Conservation (phyloP, 2,329 filamentous ascomycete genomes). For the Epichloe sp. region DNA sequence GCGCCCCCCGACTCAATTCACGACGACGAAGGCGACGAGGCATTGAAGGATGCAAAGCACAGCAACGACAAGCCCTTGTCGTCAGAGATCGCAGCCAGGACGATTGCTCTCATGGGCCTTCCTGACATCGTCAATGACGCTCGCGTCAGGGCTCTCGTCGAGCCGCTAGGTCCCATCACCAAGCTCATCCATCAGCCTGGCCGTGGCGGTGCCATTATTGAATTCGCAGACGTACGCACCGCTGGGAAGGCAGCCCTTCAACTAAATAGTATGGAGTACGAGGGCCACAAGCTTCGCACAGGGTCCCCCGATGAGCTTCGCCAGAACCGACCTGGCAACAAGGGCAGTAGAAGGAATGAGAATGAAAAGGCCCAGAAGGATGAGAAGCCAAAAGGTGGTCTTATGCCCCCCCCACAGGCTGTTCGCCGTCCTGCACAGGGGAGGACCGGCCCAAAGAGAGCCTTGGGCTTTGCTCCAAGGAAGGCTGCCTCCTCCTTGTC, state of each 20-base stretch:
- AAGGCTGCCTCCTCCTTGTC: slow-evolving; percentile 6
- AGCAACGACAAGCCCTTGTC: slow-evolving; percentile 23
- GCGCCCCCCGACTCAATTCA: slow-evolving; percentile 19
- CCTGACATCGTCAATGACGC: slow-evolving; percentile 88
- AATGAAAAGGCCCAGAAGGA: slow-evolving; percentile 5
- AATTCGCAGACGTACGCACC: slow-evolving; percentile 57
- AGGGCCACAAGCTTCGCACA: slow-evolving; percentile 38
- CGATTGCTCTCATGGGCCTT: slow-evolving; percentile 69
- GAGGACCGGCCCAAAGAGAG: slow-evolving; percentile 25
- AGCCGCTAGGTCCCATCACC: slow-evolving; percentile 55
- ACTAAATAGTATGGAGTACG: slow-evolving; percentile 43
- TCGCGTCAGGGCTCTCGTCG: slow-evolving; percentile 60
- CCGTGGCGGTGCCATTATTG: slow-evolving; percentile 74
- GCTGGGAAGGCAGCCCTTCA: slow-evolving; percentile 59
- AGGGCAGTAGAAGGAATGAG: slow-evolving; percentile 13
- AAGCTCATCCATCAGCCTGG: slow-evolving; percentile 71
- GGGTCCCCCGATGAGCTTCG: slow-evolving; percentile 43
- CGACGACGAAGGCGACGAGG: slow-evolving; percentile 25
- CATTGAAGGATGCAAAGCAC: slow-evolving; percentile 20
- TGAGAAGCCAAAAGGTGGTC: slow-evolving; percentile 8
- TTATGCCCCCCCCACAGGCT: slow-evolving; percentile 32
- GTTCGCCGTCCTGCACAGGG: slow-evolving; percentile 31
- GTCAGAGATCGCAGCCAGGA: slow-evolving; percentile 48
- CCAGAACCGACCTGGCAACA: slow-evolving; percentile 31
- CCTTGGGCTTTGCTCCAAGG: slow-evolving; percentile 28